A percentile compares a stretch with the other conserved stretches of the same genome.
These are phyloP conservation scores for Leishmania guyanensis DNA, from an alignment of 208 protist genomes.

Conservation along the genomic window DNA sequence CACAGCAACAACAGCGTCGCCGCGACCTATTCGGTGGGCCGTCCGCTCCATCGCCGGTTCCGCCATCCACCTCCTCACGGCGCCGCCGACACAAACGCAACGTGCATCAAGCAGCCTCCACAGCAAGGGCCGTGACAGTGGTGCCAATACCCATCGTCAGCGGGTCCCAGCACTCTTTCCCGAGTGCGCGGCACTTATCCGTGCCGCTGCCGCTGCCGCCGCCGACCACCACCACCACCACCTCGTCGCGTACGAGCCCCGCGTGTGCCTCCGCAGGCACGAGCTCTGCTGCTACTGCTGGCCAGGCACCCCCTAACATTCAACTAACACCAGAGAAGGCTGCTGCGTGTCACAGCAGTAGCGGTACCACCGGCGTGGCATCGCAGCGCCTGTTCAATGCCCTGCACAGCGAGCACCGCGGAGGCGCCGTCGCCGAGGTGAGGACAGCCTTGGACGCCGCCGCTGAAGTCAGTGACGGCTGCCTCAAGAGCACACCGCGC, in stretches of 20 bases:
- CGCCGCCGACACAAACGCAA: not conserved
- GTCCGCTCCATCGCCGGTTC: not conserved
- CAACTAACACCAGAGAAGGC: not conserved
- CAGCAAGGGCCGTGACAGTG: not conserved
- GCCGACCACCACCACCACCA: not conserved
- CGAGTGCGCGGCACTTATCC: not conserved
- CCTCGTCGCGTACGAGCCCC: not conserved
- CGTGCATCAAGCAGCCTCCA: not conserved
- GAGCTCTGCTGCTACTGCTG: not conserved
- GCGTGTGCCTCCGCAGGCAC: not conserved
- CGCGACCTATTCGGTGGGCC: not conserved
- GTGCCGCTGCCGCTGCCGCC: not conserved
- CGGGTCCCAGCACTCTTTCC: not conserved
- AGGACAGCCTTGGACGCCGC: not conserved
- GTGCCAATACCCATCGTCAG: not conserved
- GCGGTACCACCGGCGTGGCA: not conserved
- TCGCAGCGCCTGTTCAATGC: slow-evolving; percentile 3
- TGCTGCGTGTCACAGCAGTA: not conserved
- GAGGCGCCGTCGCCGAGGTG: not conserved
- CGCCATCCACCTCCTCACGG: not conserved
- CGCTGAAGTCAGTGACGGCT: not conserved
- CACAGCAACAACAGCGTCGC: not conserved
- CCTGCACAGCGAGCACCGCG: not conserved
- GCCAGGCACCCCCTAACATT: not conserved
- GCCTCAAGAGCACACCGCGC: not conserved